Conservation (phyloP, 257 asterid genomes). For the Salvia rosmarinus region DNA sequence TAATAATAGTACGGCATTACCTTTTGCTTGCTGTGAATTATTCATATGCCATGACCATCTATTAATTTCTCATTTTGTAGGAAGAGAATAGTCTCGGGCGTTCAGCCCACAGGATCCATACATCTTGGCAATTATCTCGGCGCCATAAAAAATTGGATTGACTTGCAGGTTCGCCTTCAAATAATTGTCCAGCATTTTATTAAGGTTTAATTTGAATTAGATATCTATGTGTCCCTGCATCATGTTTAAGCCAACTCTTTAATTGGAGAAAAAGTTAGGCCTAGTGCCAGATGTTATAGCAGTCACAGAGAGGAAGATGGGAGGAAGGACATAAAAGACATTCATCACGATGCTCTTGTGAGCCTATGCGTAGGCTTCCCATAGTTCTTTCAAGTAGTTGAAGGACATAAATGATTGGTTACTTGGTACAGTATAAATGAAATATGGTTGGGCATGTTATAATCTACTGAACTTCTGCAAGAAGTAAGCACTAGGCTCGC, state of each 20-base stretch:
- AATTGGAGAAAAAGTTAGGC: slow-evolving; percentile 8
- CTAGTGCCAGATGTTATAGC: neutral
- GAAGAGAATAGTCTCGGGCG: slow-evolving; percentile 98
- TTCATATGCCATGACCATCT: slow-evolving; percentile 16
- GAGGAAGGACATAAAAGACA: slow-evolving; percentile 16
- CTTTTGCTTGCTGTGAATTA: slow-evolving; percentile 14
- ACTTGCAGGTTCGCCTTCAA: slow-evolving; percentile 67
- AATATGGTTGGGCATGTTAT: slow-evolving; percentile 7
- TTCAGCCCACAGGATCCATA: slow-evolving; percentile 99
- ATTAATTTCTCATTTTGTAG: slow-evolving; percentile 43
- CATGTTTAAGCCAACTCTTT: neutral
- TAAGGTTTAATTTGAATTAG: slow-evolving; percentile 12
- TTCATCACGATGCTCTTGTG: slow-evolving; percentile 2
- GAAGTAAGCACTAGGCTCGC: too few species aligned
- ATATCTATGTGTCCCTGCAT: neutral
- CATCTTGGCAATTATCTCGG: slow-evolving; percentile 96
- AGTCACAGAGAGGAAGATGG: slow-evolving; percentile 15
- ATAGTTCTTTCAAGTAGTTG: slow-evolving; percentile 27
- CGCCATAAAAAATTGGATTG: slow-evolving; percentile 92
- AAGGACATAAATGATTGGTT: neutral
- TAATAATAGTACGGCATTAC: neutral
- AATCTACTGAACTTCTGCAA: slow-evolving; percentile 6
- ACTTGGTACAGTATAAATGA: neutral
- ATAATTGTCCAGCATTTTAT: slow-evolving; percentile 18
- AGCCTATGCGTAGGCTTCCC: slow-evolving; percentile 12